Conservation (phyloP, 257 asterid species). For the Solanum appendiculatum region DNA sequence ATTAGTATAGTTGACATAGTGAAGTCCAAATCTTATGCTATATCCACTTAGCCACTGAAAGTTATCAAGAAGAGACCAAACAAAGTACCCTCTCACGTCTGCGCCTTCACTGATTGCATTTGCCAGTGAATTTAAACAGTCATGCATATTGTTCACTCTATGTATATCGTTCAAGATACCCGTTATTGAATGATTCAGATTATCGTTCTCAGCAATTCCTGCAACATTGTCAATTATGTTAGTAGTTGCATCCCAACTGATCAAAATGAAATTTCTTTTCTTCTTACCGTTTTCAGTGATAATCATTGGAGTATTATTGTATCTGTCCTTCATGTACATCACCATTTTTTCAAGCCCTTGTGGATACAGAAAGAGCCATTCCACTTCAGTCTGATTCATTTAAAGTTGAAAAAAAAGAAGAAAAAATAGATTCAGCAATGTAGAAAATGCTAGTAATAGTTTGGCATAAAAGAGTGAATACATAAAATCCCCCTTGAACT, state of each 20-base stretch:
- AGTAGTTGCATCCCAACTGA: no score
- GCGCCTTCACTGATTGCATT: constrained; percentile 58
- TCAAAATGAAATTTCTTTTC: neutral
- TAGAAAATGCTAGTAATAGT: neutral
- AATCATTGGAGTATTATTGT: constrained; percentile 44
- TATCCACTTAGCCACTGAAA: constrained; percentile 70
- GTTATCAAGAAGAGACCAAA: constrained; percentile 68
- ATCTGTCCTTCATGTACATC: constrained; percentile 40
- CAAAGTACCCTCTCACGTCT: constrained; percentile 59
- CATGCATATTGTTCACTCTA: constrained; percentile 35
- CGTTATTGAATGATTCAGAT: constrained; percentile 7
- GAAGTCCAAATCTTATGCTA: constrained; percentile 44
- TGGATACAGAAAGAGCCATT: constrained; percentile 41
- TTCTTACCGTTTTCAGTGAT: constrained; percentile 49
- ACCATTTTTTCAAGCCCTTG: constrained; percentile 46
- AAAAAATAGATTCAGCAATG: neutral
- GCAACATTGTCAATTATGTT: neutral
- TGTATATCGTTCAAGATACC: constrained; percentile 18
- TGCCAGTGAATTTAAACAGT: constrained; percentile 27
- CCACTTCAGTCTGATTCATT: constrained; percentile 23
- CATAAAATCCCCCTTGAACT: no score
- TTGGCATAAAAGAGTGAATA: neutral
- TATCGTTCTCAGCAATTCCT: constrained; percentile 29
- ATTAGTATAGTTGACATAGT: constrained; percentile 28
- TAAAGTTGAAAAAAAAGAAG: neutral